Evolutionary conservation across 2,329 filamentous ascomycete species (phyloP).

Genomic region (Aspergillus puulaauensis): DNA sequence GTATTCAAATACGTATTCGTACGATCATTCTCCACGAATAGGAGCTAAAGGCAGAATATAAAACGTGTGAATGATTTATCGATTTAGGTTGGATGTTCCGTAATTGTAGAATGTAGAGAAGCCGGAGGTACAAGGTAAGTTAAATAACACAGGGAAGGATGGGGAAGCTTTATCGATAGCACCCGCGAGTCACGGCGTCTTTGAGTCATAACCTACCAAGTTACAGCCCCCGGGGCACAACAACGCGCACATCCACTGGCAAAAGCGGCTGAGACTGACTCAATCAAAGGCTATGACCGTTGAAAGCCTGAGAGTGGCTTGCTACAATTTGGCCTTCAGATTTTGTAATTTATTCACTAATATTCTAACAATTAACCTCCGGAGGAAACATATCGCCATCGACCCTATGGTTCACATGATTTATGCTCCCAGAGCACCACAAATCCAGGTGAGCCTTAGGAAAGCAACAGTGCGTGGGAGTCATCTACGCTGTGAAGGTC

Average conservation of each 20-base stretch:
- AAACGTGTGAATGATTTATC: neutral
- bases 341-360: constrained; percentile 1
- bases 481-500: neutral
- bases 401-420: neutral
- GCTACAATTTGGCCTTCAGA: neutral
- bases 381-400: neutral
- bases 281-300: neutral
- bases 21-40: constrained; percentile 39
- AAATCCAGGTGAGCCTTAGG: neutral
- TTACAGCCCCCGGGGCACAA: neutral
- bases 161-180: constrained; percentile 35
- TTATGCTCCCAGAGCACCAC: neutral
- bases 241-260: neutral
- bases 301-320: neutral
- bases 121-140: neutral
- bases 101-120: constrained; percentile 1
- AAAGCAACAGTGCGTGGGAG: neutral
- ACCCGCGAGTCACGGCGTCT: constrained; percentile 19
- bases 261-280: neutral
- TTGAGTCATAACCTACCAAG: constrained; percentile 16
- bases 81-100: neutral
- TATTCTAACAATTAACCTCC: neutral
- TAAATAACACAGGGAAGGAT: constrained; percentile 7
- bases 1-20: constrained; percentile 43
- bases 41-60: neutral